These are phyloP conservation scores for Cryptococcus neoformans DNA, from an alignment of 1,284 basidiomycete genomes.

Conservation along the genomic window DNA sequence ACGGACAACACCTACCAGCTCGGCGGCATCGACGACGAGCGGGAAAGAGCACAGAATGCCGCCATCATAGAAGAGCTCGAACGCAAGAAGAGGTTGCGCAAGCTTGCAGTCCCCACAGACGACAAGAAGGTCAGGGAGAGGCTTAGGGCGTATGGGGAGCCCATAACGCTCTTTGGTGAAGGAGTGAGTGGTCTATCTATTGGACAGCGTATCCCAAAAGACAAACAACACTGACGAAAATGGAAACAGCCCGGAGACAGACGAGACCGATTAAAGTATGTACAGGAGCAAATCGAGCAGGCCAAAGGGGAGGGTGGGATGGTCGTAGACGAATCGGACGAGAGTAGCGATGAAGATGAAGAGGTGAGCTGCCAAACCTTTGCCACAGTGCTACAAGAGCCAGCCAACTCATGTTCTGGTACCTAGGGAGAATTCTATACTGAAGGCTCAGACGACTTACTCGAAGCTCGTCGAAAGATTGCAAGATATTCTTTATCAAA, in stretches of 20 bases:
- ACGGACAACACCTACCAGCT: conserved; percentile 47
- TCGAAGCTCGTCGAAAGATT: conserved; percentile 76
- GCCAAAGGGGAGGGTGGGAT: conserved; percentile 56
- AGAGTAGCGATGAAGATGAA: conserved; percentile 58
- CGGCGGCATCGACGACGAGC: conserved; percentile 48
- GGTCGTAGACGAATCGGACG: conserved; percentile 48
- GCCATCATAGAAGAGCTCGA: conserved; percentile 88
- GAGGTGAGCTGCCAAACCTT: conserved; percentile 55
- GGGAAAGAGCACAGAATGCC: conserved; percentile 57
- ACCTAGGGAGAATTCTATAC: conserved; percentile 92
- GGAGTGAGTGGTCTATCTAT: conserved; percentile 59
- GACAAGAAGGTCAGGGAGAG: conserved; percentile 86
- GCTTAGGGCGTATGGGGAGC: conserved; percentile 88
- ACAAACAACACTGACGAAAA: background rate
- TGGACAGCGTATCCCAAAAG: too few relatives aligned
- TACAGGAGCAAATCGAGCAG: conserved; percentile 83
- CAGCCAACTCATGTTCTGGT: conserved; percentile 17
- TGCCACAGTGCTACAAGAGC: background rate
- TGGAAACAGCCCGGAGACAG: conserved; percentile 55
- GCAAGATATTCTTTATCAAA: conserved; percentile 90
- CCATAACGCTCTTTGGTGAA: conserved; percentile 96
- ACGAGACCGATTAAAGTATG: conserved; percentile 88
- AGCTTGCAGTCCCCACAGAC: conserved; percentile 93
- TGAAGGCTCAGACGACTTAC: conserved; percentile 78
- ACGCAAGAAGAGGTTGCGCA: conserved; percentile 89